phyloP scores from a whole-genome alignment of 176 grass and related monocot genomes.

The Calamus simplicifolius region DNA sequence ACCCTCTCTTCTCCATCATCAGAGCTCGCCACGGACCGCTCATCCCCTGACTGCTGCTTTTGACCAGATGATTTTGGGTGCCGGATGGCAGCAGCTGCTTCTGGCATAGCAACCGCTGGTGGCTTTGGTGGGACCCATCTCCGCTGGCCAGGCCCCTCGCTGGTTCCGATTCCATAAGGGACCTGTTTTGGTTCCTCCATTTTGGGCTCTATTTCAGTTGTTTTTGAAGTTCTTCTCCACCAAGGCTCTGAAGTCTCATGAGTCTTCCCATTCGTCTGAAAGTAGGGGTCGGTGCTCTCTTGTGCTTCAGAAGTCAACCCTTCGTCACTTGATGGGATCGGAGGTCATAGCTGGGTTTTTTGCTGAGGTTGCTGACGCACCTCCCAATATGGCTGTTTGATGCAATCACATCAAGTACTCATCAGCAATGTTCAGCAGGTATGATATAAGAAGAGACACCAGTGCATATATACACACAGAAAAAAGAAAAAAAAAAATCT shows the following conservation, averaged over 20 bases:
- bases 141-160: conserved; percentile 27
- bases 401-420: not conserved
- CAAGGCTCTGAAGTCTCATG: conserved; percentile 18
- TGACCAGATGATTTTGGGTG: conserved; percentile 34
- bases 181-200: conserved; percentile 31
- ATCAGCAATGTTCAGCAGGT: not conserved
- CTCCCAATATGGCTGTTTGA: conserved; percentile 48
- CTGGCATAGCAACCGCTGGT: conserved; percentile 44
- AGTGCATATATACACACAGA: too few species aligned
- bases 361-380: conserved; percentile 36
- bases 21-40: not conserved
- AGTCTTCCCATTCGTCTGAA: conserved; percentile 20
- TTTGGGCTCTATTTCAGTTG: conserved; percentile 17
- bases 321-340: conserved; percentile 42
- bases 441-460: too few species aligned
- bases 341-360: conserved; percentile 31
- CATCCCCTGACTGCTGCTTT: conserved; percentile 26
- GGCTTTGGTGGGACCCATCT: conserved; percentile 65
- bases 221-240: conserved; percentile 25
- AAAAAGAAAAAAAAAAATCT: too few species aligned
- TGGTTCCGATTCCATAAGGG: conserved; percentile 7
- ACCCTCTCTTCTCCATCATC: conserved; percentile 14
- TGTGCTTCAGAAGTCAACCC: conserved; percentile 20
- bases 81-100: conserved; percentile 55
- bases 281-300: conserved; percentile 20